Evolutionary conservation across 2,329 filamentous ascomycete species (phyloP).

Genomic region (Westerdykella aurantiaca): DNA sequence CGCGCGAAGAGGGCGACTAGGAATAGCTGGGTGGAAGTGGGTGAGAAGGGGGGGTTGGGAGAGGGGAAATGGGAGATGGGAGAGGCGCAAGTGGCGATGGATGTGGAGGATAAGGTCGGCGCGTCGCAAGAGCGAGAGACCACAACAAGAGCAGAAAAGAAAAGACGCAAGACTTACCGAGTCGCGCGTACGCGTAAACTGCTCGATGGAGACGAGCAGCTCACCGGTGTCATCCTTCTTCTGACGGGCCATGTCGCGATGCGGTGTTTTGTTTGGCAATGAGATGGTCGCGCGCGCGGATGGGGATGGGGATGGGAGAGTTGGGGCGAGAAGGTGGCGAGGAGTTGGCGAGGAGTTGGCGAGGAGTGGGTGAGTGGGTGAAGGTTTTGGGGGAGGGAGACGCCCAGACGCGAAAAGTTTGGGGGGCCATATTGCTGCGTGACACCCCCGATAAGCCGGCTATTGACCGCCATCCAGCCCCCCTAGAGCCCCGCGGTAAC

Average conservation of each 20-base stretch:
- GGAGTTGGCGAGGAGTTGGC: too few species aligned
- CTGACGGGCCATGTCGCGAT: conserved; percentile 19
- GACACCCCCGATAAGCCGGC: too few species aligned
- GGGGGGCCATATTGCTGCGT: too few species aligned
- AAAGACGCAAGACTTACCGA: conserved; percentile 55
- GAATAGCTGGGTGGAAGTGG: not conserved
- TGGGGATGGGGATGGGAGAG: not conserved
- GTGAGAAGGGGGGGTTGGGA: not conserved
- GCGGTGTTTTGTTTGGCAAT: not conserved
- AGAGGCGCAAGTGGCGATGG: not conserved
- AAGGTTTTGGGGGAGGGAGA: too few species aligned
- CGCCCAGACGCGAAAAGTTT: too few species aligned
- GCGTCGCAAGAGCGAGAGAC: conserved; percentile 13
- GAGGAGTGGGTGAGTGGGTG: too few species aligned
- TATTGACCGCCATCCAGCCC: too few species aligned
- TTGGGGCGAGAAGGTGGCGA: too few species aligned
- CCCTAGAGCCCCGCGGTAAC: too few species aligned
- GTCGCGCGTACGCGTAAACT: conserved; percentile 75
- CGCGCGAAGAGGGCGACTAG: not conserved
- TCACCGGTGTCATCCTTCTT: conserved; percentile 33
- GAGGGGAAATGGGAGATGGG: not conserved
- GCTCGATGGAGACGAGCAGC: conserved; percentile 57
- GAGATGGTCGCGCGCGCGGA: too few species aligned
- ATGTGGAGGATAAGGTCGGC: not conserved
- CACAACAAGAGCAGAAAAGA: conserved; percentile 8